A percentile compares a stretch with the other conserved stretches of the same genome.
Evolutionary conservation across 1,284 basidiomycete genomes (phyloP).

Genomic region (Moesziomyces sp.): DNA sequence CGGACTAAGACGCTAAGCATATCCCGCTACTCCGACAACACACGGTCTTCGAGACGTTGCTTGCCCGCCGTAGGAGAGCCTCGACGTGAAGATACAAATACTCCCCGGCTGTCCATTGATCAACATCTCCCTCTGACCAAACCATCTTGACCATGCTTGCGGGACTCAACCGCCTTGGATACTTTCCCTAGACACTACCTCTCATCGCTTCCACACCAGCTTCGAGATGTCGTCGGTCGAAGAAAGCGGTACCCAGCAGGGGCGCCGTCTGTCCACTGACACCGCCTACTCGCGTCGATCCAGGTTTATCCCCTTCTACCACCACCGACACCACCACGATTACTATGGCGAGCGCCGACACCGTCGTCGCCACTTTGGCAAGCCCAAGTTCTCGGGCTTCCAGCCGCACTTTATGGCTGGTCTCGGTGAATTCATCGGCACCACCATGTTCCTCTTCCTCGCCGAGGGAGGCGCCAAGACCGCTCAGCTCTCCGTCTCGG

Average conservation of each 20-base stretch:
- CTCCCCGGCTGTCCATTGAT: too few relatives aligned
- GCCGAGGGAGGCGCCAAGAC: slow-evolving; percentile 53
- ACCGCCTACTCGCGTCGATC: slow-evolving; percentile 8
- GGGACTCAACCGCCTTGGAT: too few relatives aligned
- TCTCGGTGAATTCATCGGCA: slow-evolving; percentile 47
- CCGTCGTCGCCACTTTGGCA: slow-evolving; percentile 21
- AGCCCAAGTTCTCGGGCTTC: slow-evolving; percentile 31
- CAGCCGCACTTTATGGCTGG: slow-evolving; percentile 39
- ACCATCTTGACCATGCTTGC: too few relatives aligned
- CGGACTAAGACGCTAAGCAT: too few relatives aligned
- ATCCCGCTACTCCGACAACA: too few relatives aligned
- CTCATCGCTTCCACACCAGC: background rate
- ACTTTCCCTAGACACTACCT: too few relatives aligned
- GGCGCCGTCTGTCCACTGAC: slow-evolving; percentile 25
- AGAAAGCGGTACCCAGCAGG: background rate
- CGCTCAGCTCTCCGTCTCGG: slow-evolving; percentile 26
- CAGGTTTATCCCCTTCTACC: background rate
- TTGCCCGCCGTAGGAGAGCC: too few relatives aligned
- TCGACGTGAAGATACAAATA: background rate
- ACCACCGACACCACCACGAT: slow-evolving; percentile 3
- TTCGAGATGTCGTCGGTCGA: slow-evolving; percentile 17
- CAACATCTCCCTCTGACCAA: background rate
- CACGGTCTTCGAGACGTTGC: too few relatives aligned
- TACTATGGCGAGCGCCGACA: background rate
- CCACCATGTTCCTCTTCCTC: slow-evolving; percentile 53